These are phyloP conservation scores for Gentiana dahurica DNA, from an alignment of 257 asterid species.

Conservation along the genomic window DNA sequence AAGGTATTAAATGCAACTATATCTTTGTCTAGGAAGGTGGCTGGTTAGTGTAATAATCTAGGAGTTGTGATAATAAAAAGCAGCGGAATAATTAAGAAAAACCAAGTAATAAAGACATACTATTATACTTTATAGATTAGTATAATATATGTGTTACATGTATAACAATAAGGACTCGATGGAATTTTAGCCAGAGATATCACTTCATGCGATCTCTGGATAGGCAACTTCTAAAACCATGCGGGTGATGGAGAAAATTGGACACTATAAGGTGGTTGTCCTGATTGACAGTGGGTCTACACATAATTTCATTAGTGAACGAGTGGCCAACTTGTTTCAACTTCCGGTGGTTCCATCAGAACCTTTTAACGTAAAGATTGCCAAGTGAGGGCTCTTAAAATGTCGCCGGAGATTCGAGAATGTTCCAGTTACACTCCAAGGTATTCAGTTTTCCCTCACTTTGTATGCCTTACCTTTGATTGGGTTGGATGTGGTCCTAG, in stretches of 20 bases:
- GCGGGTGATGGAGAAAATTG: background rate
- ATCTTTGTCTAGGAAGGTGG: too few relatives aligned
- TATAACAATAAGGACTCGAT: background rate
- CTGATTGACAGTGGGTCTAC: background rate
- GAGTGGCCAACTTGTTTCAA: background rate
- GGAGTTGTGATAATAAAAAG: too few relatives aligned
- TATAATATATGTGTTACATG: too few relatives aligned
- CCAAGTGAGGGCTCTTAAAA: background rate
- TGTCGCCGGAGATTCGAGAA: background rate
- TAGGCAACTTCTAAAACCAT: background rate
- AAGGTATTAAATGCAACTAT: too few relatives aligned
- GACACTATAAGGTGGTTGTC: background rate
- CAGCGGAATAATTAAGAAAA: too few relatives aligned
- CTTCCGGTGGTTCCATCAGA: background rate
- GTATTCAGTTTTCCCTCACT: background rate
- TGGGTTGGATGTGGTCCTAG: conserved; percentile 1
- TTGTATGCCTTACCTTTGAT: background rate
- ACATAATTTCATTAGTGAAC: background rate
- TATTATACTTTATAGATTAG: too few relatives aligned
- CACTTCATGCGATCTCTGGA: background rate
- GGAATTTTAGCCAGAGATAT: background rate
- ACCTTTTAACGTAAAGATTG: background rate
- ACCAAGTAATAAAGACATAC: too few relatives aligned
- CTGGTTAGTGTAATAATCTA: too few relatives aligned
- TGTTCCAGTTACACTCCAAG: background rate